Evolutionary conservation across 169 alveolate genomes (phyloP).

Genomic region (Cryptosporidium baileyi): DNA sequence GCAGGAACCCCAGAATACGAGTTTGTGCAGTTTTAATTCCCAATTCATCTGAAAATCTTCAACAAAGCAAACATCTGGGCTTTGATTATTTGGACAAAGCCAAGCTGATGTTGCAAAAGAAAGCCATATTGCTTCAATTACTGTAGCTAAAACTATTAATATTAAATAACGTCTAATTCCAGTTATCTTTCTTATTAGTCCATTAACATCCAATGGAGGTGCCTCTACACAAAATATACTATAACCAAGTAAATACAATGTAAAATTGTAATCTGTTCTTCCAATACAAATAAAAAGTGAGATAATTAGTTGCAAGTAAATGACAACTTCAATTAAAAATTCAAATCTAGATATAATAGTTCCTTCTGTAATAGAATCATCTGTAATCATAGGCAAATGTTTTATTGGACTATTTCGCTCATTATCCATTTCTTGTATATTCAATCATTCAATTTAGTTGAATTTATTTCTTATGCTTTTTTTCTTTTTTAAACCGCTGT

Average conservation of each 20-base stretch:
- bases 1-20: slow-evolving; percentile 49
- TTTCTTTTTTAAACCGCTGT: too few relatives aligned
- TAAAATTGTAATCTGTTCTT: slow-evolving; percentile 52
- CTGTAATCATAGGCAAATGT: neutral
- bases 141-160: slow-evolving; percentile 12
- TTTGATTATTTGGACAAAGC: slow-evolving; percentile 42
- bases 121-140: slow-evolving; percentile 45
- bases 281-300: slow-evolving; percentile 56
- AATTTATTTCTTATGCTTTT: too few relatives aligned
- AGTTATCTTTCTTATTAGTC: slow-evolving; percentile 54
- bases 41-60: slow-evolving; percentile 69
- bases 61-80: slow-evolving; percentile 61
- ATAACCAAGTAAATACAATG: slow-evolving; percentile 43
- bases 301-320: slow-evolving; percentile 35
- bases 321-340: slow-evolving; percentile 10
- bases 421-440: slow-evolving; percentile 66
- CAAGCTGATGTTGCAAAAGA: slow-evolving; percentile 59
- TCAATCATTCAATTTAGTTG: too few relatives aligned
- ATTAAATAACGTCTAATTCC: slow-evolving; percentile 56
- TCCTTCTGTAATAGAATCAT: neutral
- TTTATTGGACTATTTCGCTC: slow-evolving; percentile 3
- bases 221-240: slow-evolving; percentile 42
- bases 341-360: neutral
- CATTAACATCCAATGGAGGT: slow-evolving; percentile 56
- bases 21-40: slow-evolving; percentile 42